Evolutionary conservation across 2,329 filamentous ascomycete genomes (phyloP), one percentile per base, ranked within the genome.

Genomic region (Orbilia ellipsospora): DNA sequence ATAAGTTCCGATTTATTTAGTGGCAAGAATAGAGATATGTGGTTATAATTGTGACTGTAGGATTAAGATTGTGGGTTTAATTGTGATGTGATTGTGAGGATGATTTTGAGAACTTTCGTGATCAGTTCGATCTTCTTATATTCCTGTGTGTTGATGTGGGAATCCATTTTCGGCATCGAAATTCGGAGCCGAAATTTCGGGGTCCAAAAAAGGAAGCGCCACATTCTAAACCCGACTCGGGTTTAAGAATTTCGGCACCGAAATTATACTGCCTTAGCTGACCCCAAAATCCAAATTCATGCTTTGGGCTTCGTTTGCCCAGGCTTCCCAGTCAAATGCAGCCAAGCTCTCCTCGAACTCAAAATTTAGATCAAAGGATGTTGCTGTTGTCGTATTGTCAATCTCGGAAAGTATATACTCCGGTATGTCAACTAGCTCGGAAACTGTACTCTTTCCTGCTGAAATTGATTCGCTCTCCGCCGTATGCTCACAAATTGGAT

Each of bases 181-280:
- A 48, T 61, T 61, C 57, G 57, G 57, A 15, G 4, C 44, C 44
- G 42, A 61, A 61, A 61, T 61, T 61, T 61, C 57, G 57, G 42
- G 3, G 15, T 23, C 42, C 8, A 59, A 59, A 44, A 15, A 20
- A 23, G 18, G 16, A 6, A 48, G 16, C 44, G 13, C 16, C 12
- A 52, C 48, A n/a, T 23, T 13, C 26, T 23, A 52, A 18, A 31
- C 18, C 55, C 55, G 44, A 61, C 1, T 61, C 57, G 57, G 42
- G 1, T 28, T 61, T 61, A 61, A 50, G 5, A 13, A 1, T 60
- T 50, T 28, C 36, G 40, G 12, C 40, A 40, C 40, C 18, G 28
- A 59, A 44, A 20, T 44, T 26, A 20, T 36, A 52, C 16, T 52
- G 1, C 23, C 18, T 18, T 6, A 52, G 23, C 18, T 36, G 5